Evolutionary conservation across 108 stramenopile genomes (phyloP), one percentile per base, ranked within the genome.

Genomic region (Mayamaea pseudoterrestris): DNA sequence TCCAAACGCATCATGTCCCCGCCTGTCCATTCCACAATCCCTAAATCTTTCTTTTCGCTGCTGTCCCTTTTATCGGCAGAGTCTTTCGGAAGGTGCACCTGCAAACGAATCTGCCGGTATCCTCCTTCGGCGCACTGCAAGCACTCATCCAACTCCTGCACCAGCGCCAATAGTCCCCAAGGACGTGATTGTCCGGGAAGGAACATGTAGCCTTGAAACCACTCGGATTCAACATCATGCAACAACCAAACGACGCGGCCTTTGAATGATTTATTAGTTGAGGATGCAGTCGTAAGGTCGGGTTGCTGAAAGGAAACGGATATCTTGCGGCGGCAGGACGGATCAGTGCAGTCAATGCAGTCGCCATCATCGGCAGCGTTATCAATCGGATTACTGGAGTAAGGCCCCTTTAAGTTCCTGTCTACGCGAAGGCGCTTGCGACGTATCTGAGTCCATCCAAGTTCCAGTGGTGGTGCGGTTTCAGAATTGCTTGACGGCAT

Each of bases 161-260:
- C 71, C 1, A 67, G 57, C 11, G 73, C 78, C 60, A 88, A 57
- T 31, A 88, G 36, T 28, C 81, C 86, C 70, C 73, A 80, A 13
- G 83, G 74, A 14, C 58, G 57, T 2, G 41, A 28, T 12, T 41
- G 30, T 5, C 53, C 13, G 2, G 40, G 30, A 12, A 53, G 69
- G 17, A 81, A 49, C 55, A 86, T 81, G 41, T 78, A 65, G 14
- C 84, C 84, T 46, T 86, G 84, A 41, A 81, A 66, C 84, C 84
- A 86, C 5, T 41, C 27, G 18, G 75, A 62, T 58, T 81, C 55
- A n/a, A 50, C 21, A 28, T 66, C 58, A 43, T 74, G 83, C 5
- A 84, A 29, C 41, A 73, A 80, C 34, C 77, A 78, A 1, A 84
- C 63, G 3, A 69, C 83, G 24, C 49, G 34, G 6, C 82, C 82